Evolutionary conservation across 2,329 filamentous ascomycete species (phyloP), one percentile per base, ranked within the genome.

Genomic region (Didymella arachidicola): DNA sequence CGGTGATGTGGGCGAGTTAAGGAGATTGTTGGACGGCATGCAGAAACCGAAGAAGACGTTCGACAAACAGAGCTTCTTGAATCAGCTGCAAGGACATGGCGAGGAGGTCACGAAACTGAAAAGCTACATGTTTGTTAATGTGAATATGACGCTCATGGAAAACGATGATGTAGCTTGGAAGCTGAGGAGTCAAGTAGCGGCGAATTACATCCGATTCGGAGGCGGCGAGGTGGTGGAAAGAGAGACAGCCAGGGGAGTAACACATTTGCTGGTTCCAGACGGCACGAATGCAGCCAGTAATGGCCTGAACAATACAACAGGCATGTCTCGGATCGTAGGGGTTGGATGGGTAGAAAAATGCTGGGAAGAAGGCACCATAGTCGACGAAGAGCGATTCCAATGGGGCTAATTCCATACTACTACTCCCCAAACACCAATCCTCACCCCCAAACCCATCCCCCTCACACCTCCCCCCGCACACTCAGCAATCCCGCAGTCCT

Each of bases 291-390:
- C 55, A 73, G 75, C 81, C 5, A 71, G 78, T 5, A 64, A 27
- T 12, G 39, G 58, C 18, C 47, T 69, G 8, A 26, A 49, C 74
- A 83, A 51, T 14, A 77, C 93, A 34, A 91, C 93, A 0, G 82
- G 30, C 30, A 16, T 32, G 30, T 12, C 30, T 5, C 7, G 91
- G 63, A 77, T 94, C 7, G 89, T 97, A 2, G 84, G 79, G 0
- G 74, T 82, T 10, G 80, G 81, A 14, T 99, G 95, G 95, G 78
- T 97, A 0, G 83, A 88, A 49, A 87, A 90, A 51, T 91, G 91
- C 69, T 97, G 93, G 92, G 82, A 81, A 58, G 91, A 94, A 73
- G 83, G 82, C 63, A 96, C 92, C 0, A 71, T 90, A 60, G 74
- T 97, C 45, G 92, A 96, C 64, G 94, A 97, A 52, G 76, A 76